phyloP scores from a whole-genome alignment of 495 filamentous ascomycete genomes.

The Cryomyces antarcticus region DNA sequence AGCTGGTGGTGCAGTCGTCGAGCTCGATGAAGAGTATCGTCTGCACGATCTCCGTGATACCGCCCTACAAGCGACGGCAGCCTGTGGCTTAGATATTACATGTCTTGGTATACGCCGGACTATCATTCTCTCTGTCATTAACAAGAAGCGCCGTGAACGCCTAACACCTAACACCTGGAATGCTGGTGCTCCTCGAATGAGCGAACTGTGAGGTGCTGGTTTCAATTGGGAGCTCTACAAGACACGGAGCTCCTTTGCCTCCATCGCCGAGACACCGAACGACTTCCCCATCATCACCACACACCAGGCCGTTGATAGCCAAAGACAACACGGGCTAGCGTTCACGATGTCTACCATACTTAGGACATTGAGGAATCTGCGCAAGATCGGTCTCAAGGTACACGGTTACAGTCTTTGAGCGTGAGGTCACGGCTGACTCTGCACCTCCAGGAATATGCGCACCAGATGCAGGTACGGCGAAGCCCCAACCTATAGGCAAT shows the following conservation, averaged over 20 bases:
- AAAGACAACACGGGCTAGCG: too few species aligned
- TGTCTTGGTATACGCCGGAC: constrained; percentile 8
- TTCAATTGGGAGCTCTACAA: too few species aligned
- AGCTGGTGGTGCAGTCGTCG: constrained; percentile 2
- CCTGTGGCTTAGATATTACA: not conserved
- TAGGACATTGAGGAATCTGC: constrained; percentile 69
- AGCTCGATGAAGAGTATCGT: constrained; percentile 9
- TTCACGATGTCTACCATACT: constrained; percentile 71
- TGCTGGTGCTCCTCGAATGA: too few species aligned
- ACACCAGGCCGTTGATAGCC: too few species aligned
- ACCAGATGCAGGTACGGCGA: constrained; percentile 71
- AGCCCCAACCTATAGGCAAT: not conserved
- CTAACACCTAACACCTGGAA: too few species aligned
- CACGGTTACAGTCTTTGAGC: constrained; percentile 3
- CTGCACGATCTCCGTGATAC: constrained; percentile 3
- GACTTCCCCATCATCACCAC: too few species aligned
- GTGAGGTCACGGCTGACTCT: constrained; percentile 13
- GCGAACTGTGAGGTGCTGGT: too few species aligned
- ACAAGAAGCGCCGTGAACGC: too few species aligned
- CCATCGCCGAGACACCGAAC: too few species aligned
- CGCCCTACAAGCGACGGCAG: not conserved
- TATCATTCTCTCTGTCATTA: constrained; percentile 11
- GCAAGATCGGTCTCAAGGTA: constrained; percentile 75
- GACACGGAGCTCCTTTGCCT: too few species aligned
- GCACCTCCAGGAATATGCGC: constrained; percentile 49